Evolutionary conservation across 495 filamentous ascomycete species (phyloP).

Genomic region (Cenococcum geophilum): DNA sequence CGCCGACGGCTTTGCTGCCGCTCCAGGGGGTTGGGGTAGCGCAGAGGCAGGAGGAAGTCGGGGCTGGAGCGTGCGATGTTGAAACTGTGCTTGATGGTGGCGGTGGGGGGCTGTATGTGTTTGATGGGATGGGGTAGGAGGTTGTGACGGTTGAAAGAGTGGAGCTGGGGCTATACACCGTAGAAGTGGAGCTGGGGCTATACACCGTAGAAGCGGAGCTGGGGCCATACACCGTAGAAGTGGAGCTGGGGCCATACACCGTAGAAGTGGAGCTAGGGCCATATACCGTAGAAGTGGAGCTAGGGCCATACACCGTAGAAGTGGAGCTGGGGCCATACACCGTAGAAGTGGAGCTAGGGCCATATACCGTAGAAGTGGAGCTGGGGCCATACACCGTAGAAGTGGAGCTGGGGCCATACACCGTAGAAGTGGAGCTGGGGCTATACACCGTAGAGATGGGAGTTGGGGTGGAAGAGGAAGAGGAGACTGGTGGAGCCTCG

Average conservation of each 20-base stretch:
- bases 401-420: no score
- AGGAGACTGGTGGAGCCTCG: slow-evolving; percentile 2
- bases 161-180: not conserved
- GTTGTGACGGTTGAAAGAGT: slow-evolving; percentile 1
- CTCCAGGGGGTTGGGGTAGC: slow-evolving; percentile 8
- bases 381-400: no score
- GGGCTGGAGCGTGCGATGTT: not conserved
- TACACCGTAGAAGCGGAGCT: no score
- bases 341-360: no score
- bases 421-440: not conserved
- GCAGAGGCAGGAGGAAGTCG: slow-evolving; percentile 9
- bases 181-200: no score
- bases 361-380: no score
- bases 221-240: no score
- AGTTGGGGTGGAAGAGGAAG: slow-evolving; percentile 3
- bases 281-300: not conserved
- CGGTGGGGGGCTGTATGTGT: slow-evolving; percentile 9
- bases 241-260: no score
- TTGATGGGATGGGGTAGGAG: slow-evolving; percentile 4
- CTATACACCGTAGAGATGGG: not conserved
- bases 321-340: not conserved
- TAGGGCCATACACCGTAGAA: not conserved
- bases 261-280: not conserved
- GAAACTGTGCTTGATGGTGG: not conserved
- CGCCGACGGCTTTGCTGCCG: slow-evolving; percentile 9